Percentiles rank a stretch among this genome's conserved stretches.
phyloP scores from a whole-genome alignment of 768 basidiomycete genomes.

The Tricholoma matsutake region DNA sequence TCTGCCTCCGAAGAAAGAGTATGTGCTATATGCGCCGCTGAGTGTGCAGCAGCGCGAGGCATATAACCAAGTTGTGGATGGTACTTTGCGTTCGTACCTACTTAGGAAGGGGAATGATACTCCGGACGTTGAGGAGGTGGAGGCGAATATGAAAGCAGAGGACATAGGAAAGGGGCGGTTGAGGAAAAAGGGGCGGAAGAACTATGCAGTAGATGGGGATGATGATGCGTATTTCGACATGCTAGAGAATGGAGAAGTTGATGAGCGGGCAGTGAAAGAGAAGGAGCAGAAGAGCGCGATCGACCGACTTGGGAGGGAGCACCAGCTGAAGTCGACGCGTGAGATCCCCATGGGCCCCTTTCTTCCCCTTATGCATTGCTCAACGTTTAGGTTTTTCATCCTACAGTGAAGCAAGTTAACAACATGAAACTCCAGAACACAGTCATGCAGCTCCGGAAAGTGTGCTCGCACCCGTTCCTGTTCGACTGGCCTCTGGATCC shows the following conservation, averaged over 20 bases:
- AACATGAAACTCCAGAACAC: constrained; percentile 93
- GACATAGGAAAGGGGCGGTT: constrained; percentile 26
- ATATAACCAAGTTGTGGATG: constrained; percentile 76
- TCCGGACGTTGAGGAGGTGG: constrained; percentile 13
- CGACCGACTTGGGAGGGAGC: constrained; percentile 54
- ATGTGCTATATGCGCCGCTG: constrained; percentile 89
- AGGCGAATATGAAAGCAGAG: constrained; percentile 12
- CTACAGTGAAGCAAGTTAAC: constrained; percentile 71
- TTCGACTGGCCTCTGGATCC: constrained; percentile 81
- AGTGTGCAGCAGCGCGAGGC: constrained; percentile 80
- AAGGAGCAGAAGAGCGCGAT: constrained; percentile 35
- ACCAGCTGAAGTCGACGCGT: constrained; percentile 62
- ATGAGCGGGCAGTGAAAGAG: constrained; percentile 31
- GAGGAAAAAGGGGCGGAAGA: constrained; percentile 36
- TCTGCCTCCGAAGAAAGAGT: constrained; percentile 92
- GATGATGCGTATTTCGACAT: constrained; percentile 67
- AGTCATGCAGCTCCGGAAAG: constrained; percentile 97
- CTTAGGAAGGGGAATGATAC: constrained; percentile 31
- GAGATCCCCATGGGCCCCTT: constrained; percentile 8
- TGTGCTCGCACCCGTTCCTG: constrained; percentile 89
- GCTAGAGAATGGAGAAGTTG: constrained; percentile 48
- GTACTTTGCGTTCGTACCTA: constrained; percentile 66
- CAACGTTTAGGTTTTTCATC: background rate
- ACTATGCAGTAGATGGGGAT: constrained; percentile 55
- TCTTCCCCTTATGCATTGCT: background rate